phyloP scores from a whole-genome alignment of 1,139 yeast genomes.

The Yamadazyma blattariae region DNA sequence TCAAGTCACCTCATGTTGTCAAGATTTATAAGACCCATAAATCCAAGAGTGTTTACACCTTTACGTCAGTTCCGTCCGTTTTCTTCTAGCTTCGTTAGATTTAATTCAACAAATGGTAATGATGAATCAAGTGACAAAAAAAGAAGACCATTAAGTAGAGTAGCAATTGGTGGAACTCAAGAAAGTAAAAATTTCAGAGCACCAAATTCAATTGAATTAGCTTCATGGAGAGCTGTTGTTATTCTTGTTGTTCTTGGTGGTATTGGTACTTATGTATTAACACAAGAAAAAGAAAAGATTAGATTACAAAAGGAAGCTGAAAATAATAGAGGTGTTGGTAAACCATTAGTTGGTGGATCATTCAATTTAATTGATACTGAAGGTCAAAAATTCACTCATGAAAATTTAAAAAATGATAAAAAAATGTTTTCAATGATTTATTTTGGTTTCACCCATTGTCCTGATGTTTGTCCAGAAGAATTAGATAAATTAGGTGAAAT shows the following conservation, averaged over 20 bases:
- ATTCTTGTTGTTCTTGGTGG: constrained; percentile 68
- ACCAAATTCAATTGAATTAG: constrained; percentile 55
- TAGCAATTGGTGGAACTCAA: constrained; percentile 42
- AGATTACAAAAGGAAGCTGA: constrained; percentile 77
- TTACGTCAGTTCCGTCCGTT: not conserved
- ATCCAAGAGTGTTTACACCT: not conserved
- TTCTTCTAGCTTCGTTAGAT: constrained; percentile 3
- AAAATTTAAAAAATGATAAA: constrained; percentile 51
- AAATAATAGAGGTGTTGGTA: constrained; percentile 82
- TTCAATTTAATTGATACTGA: constrained; percentile 70
- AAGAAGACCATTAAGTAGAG: constrained; percentile 47
- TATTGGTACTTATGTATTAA: constrained; percentile 65
- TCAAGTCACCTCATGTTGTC: constrained; percentile 1
- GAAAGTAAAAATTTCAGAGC: constrained; percentile 29
- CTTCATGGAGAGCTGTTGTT: constrained; percentile 85
- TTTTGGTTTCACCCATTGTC: constrained; percentile 96
- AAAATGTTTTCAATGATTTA: constrained; percentile 73
- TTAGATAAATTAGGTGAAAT: constrained; percentile 85
- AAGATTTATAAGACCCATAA: not conserved
- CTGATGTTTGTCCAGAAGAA: constrained; percentile 98
- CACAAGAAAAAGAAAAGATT: constrained; percentile 68
- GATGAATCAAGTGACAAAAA: not conserved
- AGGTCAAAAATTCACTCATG: constrained; percentile 70
- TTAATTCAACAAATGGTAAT: not conserved
- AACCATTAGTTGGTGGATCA: constrained; percentile 91